Evolutionary conservation across 176 grass and related monocot genomes (phyloP).

Genomic region (Aegilops umbellulata): DNA sequence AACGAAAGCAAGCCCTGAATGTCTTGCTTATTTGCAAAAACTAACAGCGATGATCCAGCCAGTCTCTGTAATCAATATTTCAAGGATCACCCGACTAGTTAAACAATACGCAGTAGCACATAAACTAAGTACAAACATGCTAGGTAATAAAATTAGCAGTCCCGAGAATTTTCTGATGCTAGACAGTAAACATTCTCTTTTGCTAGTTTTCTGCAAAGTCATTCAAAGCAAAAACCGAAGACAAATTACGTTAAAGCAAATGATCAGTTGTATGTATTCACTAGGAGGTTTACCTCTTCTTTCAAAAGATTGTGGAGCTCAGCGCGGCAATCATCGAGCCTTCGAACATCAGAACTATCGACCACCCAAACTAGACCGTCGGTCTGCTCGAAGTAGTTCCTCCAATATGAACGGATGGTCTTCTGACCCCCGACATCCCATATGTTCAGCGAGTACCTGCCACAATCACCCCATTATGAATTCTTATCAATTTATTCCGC

Average conservation of each 20-base stretch:
- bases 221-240: not conserved
- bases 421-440: slow-evolving; percentile 78
- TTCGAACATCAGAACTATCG: not conserved
- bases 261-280: no score
- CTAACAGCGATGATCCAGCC: slow-evolving; percentile 57
- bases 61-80: slow-evolving; percentile 39
- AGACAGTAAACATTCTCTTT: not conserved
- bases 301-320: slow-evolving; percentile 66
- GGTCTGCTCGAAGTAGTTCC: slow-evolving; percentile 72
- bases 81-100: not conserved
- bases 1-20: no score
- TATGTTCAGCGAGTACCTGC: slow-evolving; percentile 65
- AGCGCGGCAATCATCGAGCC: slow-evolving; percentile 57
- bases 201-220: not conserved
- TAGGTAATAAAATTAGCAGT: not conserved
- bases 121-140: no score
- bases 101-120: not conserved
- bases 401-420: slow-evolving; percentile 67
- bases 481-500: not conserved
- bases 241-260: not conserved
- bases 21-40: slow-evolving; percentile 75
- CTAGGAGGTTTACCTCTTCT: slow-evolving; percentile 60
- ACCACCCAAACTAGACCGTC: slow-evolving; percentile 59
- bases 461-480: not conserved
- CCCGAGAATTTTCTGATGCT: not conserved